Base-by-base conservation (phyloP, 371 early-diverging fungal genomes). In the Mortierella sp. region DNA sequence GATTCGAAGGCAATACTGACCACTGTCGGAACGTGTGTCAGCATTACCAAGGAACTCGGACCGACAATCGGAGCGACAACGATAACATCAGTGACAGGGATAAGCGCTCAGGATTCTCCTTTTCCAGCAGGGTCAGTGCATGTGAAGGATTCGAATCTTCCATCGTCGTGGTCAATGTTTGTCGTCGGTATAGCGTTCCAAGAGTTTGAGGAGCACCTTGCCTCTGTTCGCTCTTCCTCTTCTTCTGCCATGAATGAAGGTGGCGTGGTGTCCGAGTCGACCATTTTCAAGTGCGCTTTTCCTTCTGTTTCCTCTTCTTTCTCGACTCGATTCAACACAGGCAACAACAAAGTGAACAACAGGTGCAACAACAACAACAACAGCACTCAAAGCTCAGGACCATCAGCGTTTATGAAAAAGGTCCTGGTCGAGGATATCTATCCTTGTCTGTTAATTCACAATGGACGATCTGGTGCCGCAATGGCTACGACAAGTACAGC, bases 351-450 rank as follows among this genome's bases (percentile, higher is more conserved):
- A 37, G 9, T 31, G 51, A 53, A 8, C 53, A 26, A 50, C 53
- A 26, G 51, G 10, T 16, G 50, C 71, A 44, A 34, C 5, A 26
- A 31, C 9, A 10, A 31, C 71, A 44, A 34, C 5, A 26, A 31
- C 9, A 10, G 6, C 24, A 87, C 89, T 82, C 93, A 94, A 74
- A 76, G 96, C 72, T 89, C 93, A 77, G 91, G 14, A 28, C 59
- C 88, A 48, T 89, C 95, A n/a, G 92, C 93, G 0, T 98, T 95
- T 79, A 93, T 98, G 92, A 95, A 94, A 75, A 93, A 93, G 44
- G 93, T 93, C 31, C 90, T 96, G 21, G 91, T 90, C 26, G 97
- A 97, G 78, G 98, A 98, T 81, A 93, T 98, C 0, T 93, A 94
- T 74, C 96, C 98, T 5, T 97, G 97, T 82, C 89, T 98, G 69